Conservation (phyloP, 2,329 filamentous ascomycete species). For the Apiospora marii region DNA sequence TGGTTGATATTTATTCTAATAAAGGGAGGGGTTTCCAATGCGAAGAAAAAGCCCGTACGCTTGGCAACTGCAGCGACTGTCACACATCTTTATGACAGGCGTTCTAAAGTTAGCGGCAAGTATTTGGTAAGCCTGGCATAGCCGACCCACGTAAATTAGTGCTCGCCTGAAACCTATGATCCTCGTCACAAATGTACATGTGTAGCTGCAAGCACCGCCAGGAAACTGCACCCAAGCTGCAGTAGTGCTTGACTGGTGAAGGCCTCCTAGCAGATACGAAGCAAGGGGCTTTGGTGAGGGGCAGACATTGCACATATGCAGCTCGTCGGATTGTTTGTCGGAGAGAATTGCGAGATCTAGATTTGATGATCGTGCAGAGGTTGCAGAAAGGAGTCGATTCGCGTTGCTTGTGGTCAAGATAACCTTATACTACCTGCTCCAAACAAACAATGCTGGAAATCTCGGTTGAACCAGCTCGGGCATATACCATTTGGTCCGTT, state of each 20-base stretch:
- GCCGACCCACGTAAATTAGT: neutral
- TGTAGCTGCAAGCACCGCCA: neutral
- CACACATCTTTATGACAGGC: neutral
- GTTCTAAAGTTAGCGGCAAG: neutral
- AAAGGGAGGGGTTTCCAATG: neutral
- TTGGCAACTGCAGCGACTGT: neutral
- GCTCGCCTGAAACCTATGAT: constrained; percentile 15
- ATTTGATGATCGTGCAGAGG: constrained; percentile 15
- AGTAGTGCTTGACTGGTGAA: constrained; percentile 11
- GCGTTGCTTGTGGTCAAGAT: neutral
- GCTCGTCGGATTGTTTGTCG: constrained; percentile 20
- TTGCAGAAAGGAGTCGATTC: neutral
- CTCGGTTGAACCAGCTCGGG: neutral
- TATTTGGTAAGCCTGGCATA: constrained; percentile 2
- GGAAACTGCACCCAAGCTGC: constrained; percentile 19
- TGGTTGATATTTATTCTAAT: neutral
- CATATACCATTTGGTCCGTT: neutral
- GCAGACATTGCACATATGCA: constrained; percentile 1
- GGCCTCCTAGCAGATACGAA: neutral
- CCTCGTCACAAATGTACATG: constrained; percentile 15
- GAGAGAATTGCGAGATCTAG: constrained; percentile 3
- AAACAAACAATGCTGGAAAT: neutral
- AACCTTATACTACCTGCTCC: neutral
- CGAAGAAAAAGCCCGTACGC: neutral
- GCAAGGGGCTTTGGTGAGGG: constrained; percentile 11